Conservation (phyloP, 768 basidiomycete species). For the Tulasnella sp. region DNA sequence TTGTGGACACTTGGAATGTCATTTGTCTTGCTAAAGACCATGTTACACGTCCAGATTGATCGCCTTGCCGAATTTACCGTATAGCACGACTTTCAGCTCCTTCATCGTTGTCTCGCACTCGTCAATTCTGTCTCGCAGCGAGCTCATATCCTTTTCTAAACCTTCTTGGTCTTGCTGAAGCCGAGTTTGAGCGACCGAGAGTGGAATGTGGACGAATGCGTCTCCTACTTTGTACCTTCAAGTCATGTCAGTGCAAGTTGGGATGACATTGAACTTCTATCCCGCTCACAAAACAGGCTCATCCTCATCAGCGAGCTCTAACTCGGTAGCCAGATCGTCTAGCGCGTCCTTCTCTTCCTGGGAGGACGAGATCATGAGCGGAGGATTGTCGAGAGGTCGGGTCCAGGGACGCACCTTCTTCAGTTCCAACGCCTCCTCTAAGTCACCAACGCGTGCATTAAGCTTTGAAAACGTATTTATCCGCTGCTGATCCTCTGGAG, state of each 20-base stretch:
- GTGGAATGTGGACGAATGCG: constrained; percentile 70
- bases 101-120: constrained; percentile 69
- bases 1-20: background rate
- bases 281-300: constrained; percentile 56
- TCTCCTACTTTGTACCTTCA: constrained; percentile 82
- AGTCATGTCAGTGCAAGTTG: background rate
- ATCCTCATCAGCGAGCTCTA: constrained; percentile 83
- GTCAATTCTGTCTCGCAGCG: constrained; percentile 40
- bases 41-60: constrained; percentile 63
- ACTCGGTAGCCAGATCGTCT: constrained; percentile 76
- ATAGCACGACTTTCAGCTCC: constrained; percentile 62
- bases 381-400: background rate
- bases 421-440: constrained; percentile 58
- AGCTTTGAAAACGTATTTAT: constrained; percentile 90
- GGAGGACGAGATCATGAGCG: background rate
- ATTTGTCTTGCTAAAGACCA: background rate
- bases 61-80: constrained; percentile 85
- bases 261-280: background rate
- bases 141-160: constrained; percentile 44
- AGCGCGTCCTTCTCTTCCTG: constrained; percentile 93
- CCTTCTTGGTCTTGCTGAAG: constrained; percentile 57
- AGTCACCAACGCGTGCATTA: constrained; percentile 60
- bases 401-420: constrained; percentile 47
- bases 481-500: constrained; percentile 71
- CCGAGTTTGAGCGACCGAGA: constrained; percentile 53